Evolutionary conservation across 164 flowering plant species (phyloP).

Genomic region (Magnolia officinalis): DNA sequence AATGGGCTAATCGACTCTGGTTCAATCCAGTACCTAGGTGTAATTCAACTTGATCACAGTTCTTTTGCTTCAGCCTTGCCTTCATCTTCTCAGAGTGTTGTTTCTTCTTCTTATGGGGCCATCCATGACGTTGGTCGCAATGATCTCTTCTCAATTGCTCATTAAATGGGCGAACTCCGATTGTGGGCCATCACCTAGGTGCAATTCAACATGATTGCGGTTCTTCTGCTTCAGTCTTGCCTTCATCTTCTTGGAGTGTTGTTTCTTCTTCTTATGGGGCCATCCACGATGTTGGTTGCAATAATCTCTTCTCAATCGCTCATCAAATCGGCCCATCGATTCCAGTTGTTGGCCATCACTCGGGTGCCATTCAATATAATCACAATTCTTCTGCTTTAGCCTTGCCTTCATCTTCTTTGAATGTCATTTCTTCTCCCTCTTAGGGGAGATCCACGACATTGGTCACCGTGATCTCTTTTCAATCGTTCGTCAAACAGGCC

Average conservation of each 20-base stretch:
- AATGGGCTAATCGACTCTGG: constrained; percentile 9
- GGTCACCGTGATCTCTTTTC: too few relatives aligned
- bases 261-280: constrained; percentile 11
- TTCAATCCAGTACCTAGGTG: too few relatives aligned
- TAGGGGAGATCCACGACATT: constrained; percentile 2
- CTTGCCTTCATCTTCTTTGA: constrained; percentile 10
- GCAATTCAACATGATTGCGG: background rate
- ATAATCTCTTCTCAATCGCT: constrained; percentile 13
- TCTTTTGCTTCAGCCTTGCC: too few relatives aligned
- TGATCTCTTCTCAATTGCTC: constrained; percentile 32
- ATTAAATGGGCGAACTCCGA: constrained; percentile 22
- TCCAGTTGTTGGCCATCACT: too few relatives aligned
- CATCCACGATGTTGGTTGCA: too few relatives aligned
- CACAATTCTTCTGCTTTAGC: too few relatives aligned
- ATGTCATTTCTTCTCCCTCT: constrained; percentile 20
- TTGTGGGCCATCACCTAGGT: too few relatives aligned
- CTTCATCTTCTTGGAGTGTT: background rate
- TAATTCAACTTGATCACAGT: too few relatives aligned
- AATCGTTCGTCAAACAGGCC: background rate
- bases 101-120: constrained; percentile 13
- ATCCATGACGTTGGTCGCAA: background rate
- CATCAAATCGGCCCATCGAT: constrained; percentile 23
- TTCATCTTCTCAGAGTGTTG: constrained; percentile 15
- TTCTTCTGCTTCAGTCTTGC: background rate
- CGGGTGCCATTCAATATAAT: too few relatives aligned